Conservation (phyloP, 495 filamentous ascomycete species). For the Penicillium desertorum region DNA sequence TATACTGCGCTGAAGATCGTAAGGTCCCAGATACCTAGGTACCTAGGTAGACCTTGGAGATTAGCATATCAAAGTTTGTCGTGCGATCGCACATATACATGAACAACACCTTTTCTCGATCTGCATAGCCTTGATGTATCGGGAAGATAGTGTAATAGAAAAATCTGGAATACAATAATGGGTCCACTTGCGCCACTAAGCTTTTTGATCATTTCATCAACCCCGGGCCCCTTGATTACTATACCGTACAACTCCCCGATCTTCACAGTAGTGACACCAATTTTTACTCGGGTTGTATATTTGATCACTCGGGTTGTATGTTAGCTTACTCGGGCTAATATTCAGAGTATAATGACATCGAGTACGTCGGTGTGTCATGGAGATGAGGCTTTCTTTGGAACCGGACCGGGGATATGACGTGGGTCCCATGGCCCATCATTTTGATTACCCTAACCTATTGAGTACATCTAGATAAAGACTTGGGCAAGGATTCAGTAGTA, state of each 20-base stretch:
- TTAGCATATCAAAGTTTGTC: background rate
- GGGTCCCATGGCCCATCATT: too few species aligned
- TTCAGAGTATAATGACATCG: background rate
- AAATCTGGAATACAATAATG: background rate
- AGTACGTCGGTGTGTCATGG: background rate
- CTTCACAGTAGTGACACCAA: background rate
- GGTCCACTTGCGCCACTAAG: background rate
- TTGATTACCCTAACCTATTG: too few species aligned
- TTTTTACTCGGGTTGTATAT: background rate
- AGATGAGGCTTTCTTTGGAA: background rate
- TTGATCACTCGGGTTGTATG: background rate
- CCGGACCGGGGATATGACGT: too few species aligned
- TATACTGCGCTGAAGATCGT: background rate
- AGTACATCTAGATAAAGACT: background rate
- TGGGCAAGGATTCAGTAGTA: background rate
- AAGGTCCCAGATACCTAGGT: too few species aligned
- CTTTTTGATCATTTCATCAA: constrained; percentile 10
- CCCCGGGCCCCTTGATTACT: constrained; percentile 5
- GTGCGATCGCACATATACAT: background rate
- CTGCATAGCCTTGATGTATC: background rate
- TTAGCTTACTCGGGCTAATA: background rate
- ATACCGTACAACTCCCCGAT: background rate
- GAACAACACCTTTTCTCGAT: background rate
- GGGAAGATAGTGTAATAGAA: constrained; percentile 11
- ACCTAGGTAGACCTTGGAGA: background rate